Conservation (phyloP, 2,329 filamentous ascomycete species). For the Colletotrichum gigasporum region DNA sequence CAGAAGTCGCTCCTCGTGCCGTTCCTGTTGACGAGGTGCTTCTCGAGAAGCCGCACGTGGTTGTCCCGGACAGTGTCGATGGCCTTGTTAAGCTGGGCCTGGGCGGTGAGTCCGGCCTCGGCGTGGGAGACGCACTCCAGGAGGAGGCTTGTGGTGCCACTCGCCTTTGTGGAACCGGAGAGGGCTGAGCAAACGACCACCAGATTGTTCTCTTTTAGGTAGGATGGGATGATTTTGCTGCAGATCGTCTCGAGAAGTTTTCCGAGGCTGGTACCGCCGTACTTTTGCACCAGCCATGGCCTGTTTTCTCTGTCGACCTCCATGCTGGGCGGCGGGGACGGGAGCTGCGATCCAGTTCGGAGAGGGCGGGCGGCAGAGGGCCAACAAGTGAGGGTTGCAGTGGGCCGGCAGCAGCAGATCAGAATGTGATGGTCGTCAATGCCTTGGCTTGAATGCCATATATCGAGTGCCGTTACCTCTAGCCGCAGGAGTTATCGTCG, state of each 20-base stretch:
- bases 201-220: slow-evolving; percentile 68
- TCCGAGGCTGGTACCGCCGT: slow-evolving; percentile 93
- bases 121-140: slow-evolving; percentile 22
- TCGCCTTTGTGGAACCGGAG: slow-evolving; percentile 91
- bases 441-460: not conserved
- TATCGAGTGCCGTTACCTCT: not conserved
- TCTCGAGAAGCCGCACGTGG: slow-evolving; percentile 21
- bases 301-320: slow-evolving; percentile 45
- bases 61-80: slow-evolving; percentile 14
- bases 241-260: slow-evolving; percentile 81
- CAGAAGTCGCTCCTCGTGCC: slow-evolving; percentile 82
- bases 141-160: slow-evolving; percentile 94
- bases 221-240: slow-evolving; percentile 33
- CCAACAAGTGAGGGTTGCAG: not conserved
- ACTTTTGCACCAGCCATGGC: slow-evolving; percentile 91
- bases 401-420: not conserved
- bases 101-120: slow-evolving; percentile 50
- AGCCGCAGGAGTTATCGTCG: not conserved
- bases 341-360: not conserved
- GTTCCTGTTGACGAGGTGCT: slow-evolving; percentile 71
- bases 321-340: slow-evolving; percentile 11
- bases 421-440: not conserved
- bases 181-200: slow-evolving; percentile 95
- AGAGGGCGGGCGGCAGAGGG: not conserved
- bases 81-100: slow-evolving; percentile 16